Evolutionary conservation across 352 stramenopile species (phyloP).

Genomic region (Phytophthora tubulina): DNA sequence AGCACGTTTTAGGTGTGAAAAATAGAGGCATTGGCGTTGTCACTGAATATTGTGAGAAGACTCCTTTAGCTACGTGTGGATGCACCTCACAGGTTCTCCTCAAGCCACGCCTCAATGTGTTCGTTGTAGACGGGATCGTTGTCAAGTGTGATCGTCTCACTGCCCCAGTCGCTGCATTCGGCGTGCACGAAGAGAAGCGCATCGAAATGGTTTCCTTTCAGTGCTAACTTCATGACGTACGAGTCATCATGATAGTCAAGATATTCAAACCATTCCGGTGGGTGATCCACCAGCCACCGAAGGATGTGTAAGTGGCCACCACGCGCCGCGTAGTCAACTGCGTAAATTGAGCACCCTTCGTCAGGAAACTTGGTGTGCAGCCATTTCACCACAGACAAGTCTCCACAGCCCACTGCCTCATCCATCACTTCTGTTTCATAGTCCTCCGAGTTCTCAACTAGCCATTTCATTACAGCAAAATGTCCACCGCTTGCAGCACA

Average conservation of each 20-base stretch:
- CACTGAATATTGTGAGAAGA: no score
- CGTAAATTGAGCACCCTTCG: constrained; percentile 8
- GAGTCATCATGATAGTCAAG: no score
- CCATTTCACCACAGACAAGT: constrained; percentile 12
- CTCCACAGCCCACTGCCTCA: neutral
- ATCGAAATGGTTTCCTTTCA: constrained; percentile 10
- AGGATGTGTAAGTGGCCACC: neutral
- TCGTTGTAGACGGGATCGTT: neutral
- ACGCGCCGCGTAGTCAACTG: neutral
- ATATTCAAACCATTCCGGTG: neutral
- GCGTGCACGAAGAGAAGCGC: constrained; percentile 1
- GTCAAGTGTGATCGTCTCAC: neutral
- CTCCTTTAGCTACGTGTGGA: no score
- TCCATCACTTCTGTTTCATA: constrained; percentile 6
- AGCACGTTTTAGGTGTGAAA: no score
- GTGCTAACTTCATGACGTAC: neutral
- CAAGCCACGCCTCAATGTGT: neutral
- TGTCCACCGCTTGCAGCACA: neutral
- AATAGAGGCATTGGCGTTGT: no score
- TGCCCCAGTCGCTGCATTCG: neutral
- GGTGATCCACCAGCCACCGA: neutral
- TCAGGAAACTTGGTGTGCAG: constrained; percentile 4
- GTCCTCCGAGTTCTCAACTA: neutral
- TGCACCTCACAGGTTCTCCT: neutral
- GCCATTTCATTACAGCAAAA: neutral